A percentile compares a stretch with the other conserved stretches of the same genome.
Evolutionary conservation across 2,329 filamentous ascomycete species (phyloP).

Genomic region (Chrysosporium queenslandicum): DNA sequence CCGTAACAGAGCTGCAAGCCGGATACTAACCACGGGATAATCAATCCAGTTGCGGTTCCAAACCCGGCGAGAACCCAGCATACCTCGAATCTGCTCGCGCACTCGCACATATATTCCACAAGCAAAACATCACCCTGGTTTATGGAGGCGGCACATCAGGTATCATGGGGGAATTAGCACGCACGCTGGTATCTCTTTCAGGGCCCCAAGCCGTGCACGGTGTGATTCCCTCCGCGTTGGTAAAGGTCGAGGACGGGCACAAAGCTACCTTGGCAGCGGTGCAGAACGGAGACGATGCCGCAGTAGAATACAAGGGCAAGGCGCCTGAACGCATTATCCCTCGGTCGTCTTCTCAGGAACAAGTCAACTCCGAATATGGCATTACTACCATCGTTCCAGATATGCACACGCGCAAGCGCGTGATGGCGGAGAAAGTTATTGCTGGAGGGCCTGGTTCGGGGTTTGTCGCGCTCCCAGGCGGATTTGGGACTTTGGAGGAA

Average conservation of each 20-base stretch:
- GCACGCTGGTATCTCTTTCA: conserved; percentile 70
- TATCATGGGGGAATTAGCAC: conserved; percentile 89
- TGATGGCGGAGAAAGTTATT: conserved; percentile 85
- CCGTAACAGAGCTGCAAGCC: too few relatives aligned
- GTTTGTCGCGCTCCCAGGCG: conserved; percentile 79
- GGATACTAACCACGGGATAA: not conserved
- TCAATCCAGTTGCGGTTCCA: conserved; percentile 63
- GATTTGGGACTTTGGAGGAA: conserved; percentile 93
- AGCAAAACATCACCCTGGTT: conserved; percentile 69
- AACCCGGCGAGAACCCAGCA: conserved; percentile 57
- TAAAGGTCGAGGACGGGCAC: conserved; percentile 54
- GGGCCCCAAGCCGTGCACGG: conserved; percentile 80
- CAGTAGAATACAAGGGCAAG: conserved; percentile 22
- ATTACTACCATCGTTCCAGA: conserved; percentile 79
- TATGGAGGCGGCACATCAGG: conserved; percentile 93
- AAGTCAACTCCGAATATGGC: conserved; percentile 52
- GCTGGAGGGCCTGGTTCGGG: conserved; percentile 71
- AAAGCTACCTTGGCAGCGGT: not conserved
- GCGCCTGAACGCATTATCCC: conserved; percentile 49
- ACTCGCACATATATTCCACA: conserved; percentile 64
- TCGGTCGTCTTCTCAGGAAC: conserved; percentile 31
- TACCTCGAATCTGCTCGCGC: conserved; percentile 70
- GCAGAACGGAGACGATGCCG: conserved; percentile 34
- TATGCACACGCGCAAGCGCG: conserved; percentile 91
- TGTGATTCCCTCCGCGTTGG: conserved; percentile 79